Evolutionary conservation across 345 rosid genomes (phyloP), one percentile per base, ranked within the genome.

Genomic region (Pistacia vera): DNA sequence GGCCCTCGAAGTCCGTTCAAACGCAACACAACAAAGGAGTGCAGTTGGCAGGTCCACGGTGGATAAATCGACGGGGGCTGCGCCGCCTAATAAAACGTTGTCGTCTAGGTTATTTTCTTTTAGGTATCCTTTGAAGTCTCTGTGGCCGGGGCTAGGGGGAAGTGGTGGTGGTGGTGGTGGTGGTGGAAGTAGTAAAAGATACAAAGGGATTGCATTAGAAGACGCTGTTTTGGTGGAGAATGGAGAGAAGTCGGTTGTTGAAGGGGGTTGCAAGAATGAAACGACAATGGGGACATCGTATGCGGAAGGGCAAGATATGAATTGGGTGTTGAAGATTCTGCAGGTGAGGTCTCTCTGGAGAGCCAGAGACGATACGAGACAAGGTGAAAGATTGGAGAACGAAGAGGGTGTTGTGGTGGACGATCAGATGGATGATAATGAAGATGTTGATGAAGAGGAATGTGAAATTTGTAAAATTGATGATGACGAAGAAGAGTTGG

Each of bases 311-410:
- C 74, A 79, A 49, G 83, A 85, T 22, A 91, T 79, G 79, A 95
- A 86, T 75, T 95, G 98, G 98, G 92, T 93, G n/a, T 59, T 90
- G 84, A 95, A 89, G 95, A 92, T 93, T 88, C 80, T 96, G 86
- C 93, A 88, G 28, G 91, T 92, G 28, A 83, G 86, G 59, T 90
- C 97, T 0, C 83, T 91, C 33, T 84, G 92, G 91, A 86, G 81
- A 69, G 86, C 82, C 75, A 83, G 82, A 30, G 85, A 68, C 52
- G 78, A 81, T 74, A 54, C 74, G 79, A 65, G 57, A 68, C 70
- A 77, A 25, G 82, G 66, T 11, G 82, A 49, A 22, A 87, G 12
- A 13, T 76, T 14, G 49, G 84, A 80, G 63, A 72, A 66, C 8
- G 80, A 69, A 62, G 76, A 63, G 20, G 68, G 49, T 71, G 69